Conservation (phyloP, 495 filamentous ascomycete genomes). For the Penicillium diatomitis region DNA sequence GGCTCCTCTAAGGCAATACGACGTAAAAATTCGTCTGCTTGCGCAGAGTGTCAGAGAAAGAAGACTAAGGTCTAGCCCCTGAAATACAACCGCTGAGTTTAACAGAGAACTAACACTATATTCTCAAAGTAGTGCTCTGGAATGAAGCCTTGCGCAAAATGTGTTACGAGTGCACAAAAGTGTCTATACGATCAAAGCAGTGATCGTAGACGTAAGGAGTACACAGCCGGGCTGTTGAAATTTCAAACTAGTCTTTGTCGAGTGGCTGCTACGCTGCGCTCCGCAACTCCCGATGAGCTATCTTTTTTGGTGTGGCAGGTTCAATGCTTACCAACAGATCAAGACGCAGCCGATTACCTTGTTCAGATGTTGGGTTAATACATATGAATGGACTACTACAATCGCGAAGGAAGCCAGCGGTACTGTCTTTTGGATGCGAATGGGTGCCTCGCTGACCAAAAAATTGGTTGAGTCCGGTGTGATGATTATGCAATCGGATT, state of each 20-base stretch:
- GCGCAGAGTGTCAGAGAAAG: neutral
- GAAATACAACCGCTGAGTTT: neutral
- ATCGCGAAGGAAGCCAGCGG: neutral
- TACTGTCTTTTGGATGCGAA: neutral
- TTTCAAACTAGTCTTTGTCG: constrained; percentile 4
- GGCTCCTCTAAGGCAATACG: neutral
- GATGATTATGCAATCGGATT: neutral
- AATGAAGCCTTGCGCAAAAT: constrained; percentile 2
- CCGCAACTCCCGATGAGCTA: constrained; percentile 4
- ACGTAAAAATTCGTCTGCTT: neutral
- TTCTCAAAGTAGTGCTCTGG: constrained; percentile 3
- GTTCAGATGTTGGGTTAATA: neutral
- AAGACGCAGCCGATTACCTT: constrained; percentile 2
- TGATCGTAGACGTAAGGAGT: constrained; percentile 6
- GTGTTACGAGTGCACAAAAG: neutral
- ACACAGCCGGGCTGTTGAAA: constrained; percentile 6
- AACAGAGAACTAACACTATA: neutral
- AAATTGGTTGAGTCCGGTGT: neutral
- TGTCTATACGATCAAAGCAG: constrained; percentile 1
- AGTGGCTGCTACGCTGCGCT: constrained; percentile 6
- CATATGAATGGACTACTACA: neutral
- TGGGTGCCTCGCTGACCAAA: neutral
- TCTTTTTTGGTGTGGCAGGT: constrained; percentile 1
- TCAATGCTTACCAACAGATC: constrained; percentile 2
- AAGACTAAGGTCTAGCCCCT: neutral